Evolutionary conservation across 495 filamentous ascomycete species (phyloP).

Genomic region (Alectoria sarmentosa): DNA sequence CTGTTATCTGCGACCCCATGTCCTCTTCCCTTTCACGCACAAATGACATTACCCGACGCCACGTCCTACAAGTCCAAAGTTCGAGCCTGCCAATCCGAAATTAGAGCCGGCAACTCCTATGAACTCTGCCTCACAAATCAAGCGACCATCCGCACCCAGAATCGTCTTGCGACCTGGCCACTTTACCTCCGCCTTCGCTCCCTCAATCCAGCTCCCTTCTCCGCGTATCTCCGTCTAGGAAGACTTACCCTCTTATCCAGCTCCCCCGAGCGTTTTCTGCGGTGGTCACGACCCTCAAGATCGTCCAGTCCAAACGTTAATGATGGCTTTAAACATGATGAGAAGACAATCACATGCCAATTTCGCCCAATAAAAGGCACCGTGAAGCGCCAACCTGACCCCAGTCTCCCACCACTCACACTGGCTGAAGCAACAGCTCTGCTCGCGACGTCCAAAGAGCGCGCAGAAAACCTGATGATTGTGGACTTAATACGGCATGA

Average conservation of each 20-base stretch:
- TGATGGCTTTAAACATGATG: not conserved
- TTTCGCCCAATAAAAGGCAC: constrained; percentile 95
- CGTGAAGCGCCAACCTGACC: constrained; percentile 55
- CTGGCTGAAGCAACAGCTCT: constrained; percentile 59
- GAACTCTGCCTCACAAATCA: constrained; percentile 85
- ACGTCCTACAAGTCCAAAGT: constrained; percentile 57
- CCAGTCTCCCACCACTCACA: constrained; percentile 38
- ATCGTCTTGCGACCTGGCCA: constrained; percentile 29
- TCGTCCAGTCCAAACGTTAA: not conserved
- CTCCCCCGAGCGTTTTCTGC: constrained; percentile 89
- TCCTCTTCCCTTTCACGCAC: not conserved
- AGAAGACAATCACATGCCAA: constrained; percentile 36
- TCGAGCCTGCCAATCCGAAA: constrained; percentile 58
- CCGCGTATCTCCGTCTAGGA: constrained; percentile 70
- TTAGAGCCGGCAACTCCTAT: constrained; percentile 79
- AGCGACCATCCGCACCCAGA: constrained; percentile 42
- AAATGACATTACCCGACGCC: constrained; percentile 42
- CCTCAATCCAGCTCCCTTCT: constrained; percentile 80
- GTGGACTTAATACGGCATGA: constrained; percentile 92
- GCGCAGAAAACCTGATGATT: constrained; percentile 97
- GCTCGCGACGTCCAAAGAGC: constrained; percentile 75
- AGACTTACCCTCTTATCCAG: constrained; percentile 65
- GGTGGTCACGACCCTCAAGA: constrained; percentile 47
- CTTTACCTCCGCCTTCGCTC: constrained; percentile 45
- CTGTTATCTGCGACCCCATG: not conserved